Base-by-base conservation (phyloP, 2,329 filamentous ascomycete species). In the Neonectria magnoliae region DNA sequence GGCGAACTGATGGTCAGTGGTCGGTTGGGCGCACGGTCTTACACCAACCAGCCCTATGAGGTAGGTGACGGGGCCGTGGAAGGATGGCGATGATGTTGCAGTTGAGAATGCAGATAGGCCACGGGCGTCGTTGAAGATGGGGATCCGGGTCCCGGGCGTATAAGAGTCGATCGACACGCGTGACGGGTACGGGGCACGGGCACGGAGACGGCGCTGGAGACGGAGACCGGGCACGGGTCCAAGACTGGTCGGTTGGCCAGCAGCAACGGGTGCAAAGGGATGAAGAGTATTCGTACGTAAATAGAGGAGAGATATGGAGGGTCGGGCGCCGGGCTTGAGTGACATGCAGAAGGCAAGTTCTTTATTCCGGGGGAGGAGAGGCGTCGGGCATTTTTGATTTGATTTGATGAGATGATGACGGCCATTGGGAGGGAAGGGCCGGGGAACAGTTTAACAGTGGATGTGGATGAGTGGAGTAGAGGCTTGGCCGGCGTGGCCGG, bases 381-480 rank as follows among this genome's bases (percentile, higher is more conserved):
- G 27, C 38, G 48, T 53, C 29, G 48, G 57, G 38, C 36, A 45
- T 33, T 53, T 31, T 16, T n/a, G 36, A 38, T 38, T n/a, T 38
- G 14, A n/a, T 38, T n/a, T n/a, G 47, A 52, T 44, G 47, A 16
- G 57, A 31, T 59, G 57, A 41, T 36, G 48, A 60, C n/a, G 38
- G 27, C 41, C 48, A 29, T 38, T 48, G 54, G 47, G 48, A 59
- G 60, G 29, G 42, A 48, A 44, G 59, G 48, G 36, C 48, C 38
- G 20, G 53, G 45, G 33, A n/a, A n/a, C 36, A 38, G 36, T n/a
- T 38, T 38, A 16, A 38, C 36, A 38, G 36, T 38, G 25, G 25
- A 25, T 6, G 25, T 25, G n/a, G n/a, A n/a, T n/a, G n/a, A n/a
- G n/a, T n/a, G 36, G 14, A n/a, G 36, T 38, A 3, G 36, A 38